A percentile compares a stretch with the other conserved stretches of the same genome.
phyloP scores from a whole-genome alignment of 2,329 filamentous ascomycete genomes.

The Talaromyces amestolkiae region DNA sequence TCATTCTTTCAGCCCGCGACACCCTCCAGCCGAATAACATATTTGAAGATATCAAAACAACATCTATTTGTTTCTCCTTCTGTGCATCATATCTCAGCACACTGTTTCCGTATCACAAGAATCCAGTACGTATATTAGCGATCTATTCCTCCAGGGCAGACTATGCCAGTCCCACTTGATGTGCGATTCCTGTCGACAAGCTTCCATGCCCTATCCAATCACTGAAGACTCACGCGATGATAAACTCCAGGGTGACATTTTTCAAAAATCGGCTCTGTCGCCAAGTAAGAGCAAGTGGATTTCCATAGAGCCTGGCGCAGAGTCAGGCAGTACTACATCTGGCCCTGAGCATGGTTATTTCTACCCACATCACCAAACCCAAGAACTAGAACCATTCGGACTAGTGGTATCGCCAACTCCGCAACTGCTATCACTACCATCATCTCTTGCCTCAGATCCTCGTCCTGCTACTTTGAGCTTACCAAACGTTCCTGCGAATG shows the following conservation, averaged over 20 bases:
- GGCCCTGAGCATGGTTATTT: not conserved
- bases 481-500: not conserved
- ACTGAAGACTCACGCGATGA: conserved; percentile 17
- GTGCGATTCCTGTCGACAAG: conserved; percentile 1
- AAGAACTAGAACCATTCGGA: conserved; percentile 2
- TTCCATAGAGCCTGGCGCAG: not conserved
- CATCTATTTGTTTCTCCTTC: not conserved
- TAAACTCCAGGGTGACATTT: not conserved
- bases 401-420: not conserved
- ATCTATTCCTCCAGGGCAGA: conserved; percentile 8
- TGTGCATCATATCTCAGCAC: not conserved
- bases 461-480: not conserved
- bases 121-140: conserved; percentile 14
- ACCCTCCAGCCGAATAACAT: not conserved
- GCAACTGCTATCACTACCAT: not conserved
- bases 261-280: not conserved
- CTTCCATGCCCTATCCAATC: conserved; percentile 10
- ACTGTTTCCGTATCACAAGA: not conserved
- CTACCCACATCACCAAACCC: not conserved
- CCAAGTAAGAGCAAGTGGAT: conserved; percentile 6
- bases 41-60: not conserved
- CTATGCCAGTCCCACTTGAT: conserved; percentile 11
- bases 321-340: conserved; percentile 1
- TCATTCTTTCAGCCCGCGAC: not conserved
- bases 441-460: not conserved